These are phyloP conservation scores for Gracilaria caudata DNA, from an alignment of 23 red algal species.

Conservation along the genomic window DNA sequence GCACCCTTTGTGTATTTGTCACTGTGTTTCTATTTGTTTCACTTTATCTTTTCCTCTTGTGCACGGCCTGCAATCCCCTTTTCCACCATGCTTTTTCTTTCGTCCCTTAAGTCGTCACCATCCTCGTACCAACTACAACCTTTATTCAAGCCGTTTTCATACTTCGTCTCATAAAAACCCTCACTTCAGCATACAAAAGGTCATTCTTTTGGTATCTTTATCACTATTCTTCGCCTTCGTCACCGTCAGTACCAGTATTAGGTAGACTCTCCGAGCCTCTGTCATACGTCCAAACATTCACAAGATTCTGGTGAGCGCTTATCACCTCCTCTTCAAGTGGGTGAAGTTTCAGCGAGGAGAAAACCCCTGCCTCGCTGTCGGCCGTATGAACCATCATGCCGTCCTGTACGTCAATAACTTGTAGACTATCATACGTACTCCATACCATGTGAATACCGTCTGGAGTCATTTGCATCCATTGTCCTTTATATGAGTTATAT, in stretches of 20 bases:
- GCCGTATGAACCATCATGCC: slow-evolving; percentile 29
- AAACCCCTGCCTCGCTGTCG: neutral
- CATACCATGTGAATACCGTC: slow-evolving; percentile 41
- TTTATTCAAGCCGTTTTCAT: neutral
- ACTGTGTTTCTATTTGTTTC: neutral
- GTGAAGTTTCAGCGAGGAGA: neutral
- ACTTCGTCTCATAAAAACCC: neutral
- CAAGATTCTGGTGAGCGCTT: neutral
- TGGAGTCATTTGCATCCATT: slow-evolving; percentile 11
- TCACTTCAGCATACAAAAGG: neutral
- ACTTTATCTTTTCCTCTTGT: slow-evolving; percentile 1
- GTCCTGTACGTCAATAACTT: slow-evolving; percentile 35
- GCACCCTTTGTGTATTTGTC: neutral
- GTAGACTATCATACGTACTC: neutral
- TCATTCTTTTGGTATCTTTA: neutral
- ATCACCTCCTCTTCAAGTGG: slow-evolving; percentile 45
- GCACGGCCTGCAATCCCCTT: neutral
- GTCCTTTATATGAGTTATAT: neutral
- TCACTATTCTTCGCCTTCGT: neutral
- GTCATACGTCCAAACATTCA: neutral
- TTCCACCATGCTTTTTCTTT: neutral
- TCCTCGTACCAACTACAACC: neutral
- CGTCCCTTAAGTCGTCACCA: neutral
- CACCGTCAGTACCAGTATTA: neutral
- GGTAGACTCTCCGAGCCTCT: neutral